These are phyloP conservation scores for Claviceps lovelessii DNA, from an alignment of 2,329 filamentous ascomycete genomes.

Conservation along the genomic window DNA sequence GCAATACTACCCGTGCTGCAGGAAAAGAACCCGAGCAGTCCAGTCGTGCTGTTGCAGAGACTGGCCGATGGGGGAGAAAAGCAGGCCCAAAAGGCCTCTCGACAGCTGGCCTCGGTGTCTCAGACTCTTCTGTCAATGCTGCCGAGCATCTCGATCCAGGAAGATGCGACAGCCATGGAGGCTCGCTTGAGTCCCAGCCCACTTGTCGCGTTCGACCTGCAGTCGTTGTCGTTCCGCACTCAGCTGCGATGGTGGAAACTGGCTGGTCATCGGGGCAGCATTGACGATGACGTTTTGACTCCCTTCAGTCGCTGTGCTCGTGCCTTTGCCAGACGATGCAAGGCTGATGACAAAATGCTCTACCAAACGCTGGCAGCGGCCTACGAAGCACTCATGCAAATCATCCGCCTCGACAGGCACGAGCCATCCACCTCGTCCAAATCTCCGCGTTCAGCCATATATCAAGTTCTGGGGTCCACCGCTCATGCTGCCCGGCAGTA, in stretches of 20 bases:
- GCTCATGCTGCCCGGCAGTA: slow-evolving; percentile 30
- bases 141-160: slow-evolving; percentile 49
- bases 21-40: slow-evolving; percentile 39
- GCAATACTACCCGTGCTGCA: slow-evolving; percentile 40
- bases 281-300: slow-evolving; percentile 49
- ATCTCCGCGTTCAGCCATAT: slow-evolving; percentile 32
- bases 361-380: slow-evolving; percentile 20
- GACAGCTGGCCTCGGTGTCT: slow-evolving; percentile 52
- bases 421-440: slow-evolving; percentile 23
- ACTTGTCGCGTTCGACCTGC: slow-evolving; percentile 44
- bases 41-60: slow-evolving; percentile 39
- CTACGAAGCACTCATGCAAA: slow-evolving; percentile 18
- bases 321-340: slow-evolving; percentile 42
- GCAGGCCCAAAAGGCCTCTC: slow-evolving; percentile 42
- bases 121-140: slow-evolving; percentile 51
- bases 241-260: slow-evolving; percentile 54
- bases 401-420: slow-evolving; percentile 21
- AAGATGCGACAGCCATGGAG: slow-evolving; percentile 43
- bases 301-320: slow-evolving; percentile 49
- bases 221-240: slow-evolving; percentile 46
- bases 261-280: slow-evolving; percentile 42
- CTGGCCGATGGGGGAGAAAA: slow-evolving; percentile 28
- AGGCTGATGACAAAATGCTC: slow-evolving; percentile 23
- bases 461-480: slow-evolving; percentile 38
- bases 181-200: slow-evolving; percentile 41